These are phyloP conservation scores for Euphorbia tirucalli DNA, from an alignment of 345 rosid genomes.

Conservation along the genomic window DNA sequence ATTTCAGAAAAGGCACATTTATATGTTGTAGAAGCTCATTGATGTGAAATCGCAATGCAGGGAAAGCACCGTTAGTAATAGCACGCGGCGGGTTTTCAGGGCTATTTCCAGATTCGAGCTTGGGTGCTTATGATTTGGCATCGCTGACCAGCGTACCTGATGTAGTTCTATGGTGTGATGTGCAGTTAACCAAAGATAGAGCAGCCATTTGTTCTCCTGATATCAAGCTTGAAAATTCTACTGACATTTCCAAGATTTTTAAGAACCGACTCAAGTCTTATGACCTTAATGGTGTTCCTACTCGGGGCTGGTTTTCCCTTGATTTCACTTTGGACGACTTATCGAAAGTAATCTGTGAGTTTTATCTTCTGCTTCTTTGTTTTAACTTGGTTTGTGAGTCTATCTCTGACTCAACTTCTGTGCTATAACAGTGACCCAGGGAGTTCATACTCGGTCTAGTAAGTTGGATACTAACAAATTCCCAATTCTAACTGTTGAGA, in stretches of 20 bases:
- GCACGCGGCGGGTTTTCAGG: constrained; percentile 97
- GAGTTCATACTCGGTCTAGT: constrained; percentile 49
- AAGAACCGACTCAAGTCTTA: constrained; percentile 26
- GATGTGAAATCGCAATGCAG: constrained; percentile 37
- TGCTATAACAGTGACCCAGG: constrained; percentile 54
- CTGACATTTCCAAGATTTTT: constrained; percentile 23
- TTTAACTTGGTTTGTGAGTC: constrained; percentile 11
- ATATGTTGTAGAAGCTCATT: background rate
- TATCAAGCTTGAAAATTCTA: constrained; percentile 52
- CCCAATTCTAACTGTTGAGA: constrained; percentile 45
- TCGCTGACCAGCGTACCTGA: constrained; percentile 23
- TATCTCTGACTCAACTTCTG: constrained; percentile 13
- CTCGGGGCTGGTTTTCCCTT: constrained; percentile 61
- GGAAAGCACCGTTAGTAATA: constrained; percentile 53
- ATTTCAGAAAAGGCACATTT: too few species aligned
- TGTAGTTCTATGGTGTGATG: constrained; percentile 75
- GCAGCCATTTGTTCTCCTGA: constrained; percentile 74
- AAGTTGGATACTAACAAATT: constrained; percentile 37
- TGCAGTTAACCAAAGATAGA: constrained; percentile 80
- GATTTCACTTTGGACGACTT: constrained; percentile 59
- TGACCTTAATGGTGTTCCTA: constrained; percentile 51
- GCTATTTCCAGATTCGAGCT: constrained; percentile 72
- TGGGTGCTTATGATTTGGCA: constrained; percentile 45
- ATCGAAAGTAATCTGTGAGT: constrained; percentile 50
- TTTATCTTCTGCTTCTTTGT: constrained; percentile 1